A percentile compares a stretch with the other conserved stretches of the same genome.
phyloP scores from a whole-genome alignment of 202 grass and related monocot genomes.

The Schoenoplectus triqueter region DNA sequence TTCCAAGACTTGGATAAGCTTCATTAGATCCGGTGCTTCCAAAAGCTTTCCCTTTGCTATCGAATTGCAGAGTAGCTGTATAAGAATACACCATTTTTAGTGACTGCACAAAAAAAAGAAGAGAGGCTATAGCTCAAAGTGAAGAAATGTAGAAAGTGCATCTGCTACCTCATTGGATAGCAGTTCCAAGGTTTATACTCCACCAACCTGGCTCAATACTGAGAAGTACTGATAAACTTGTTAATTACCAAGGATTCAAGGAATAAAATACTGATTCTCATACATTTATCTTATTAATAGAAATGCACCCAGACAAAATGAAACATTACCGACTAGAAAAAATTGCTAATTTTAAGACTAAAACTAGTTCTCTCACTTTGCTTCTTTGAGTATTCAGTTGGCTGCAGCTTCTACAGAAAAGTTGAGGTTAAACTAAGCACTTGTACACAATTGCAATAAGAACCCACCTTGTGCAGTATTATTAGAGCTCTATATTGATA shows the following conservation, averaged over 20 bases:
- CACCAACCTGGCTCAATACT: slow-evolving; percentile 14
- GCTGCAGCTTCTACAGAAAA: not conserved
- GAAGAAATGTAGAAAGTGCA: not conserved
- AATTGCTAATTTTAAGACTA: not conserved
- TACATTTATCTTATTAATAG: slow-evolving; percentile 19
- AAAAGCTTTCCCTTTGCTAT: slow-evolving; percentile 35
- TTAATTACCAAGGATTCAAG: not conserved
- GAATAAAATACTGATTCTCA: not conserved
- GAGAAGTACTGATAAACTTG: slow-evolving; percentile 4
- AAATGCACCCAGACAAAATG: not conserved
- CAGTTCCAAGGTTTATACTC: not conserved
- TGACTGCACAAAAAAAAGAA: slow-evolving; percentile 18
- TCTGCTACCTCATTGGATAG: not conserved
- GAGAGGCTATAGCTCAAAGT: not conserved
- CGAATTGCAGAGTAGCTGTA: slow-evolving; percentile 60
- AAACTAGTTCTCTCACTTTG: not conserved
- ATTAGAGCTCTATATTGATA: slow-evolving; percentile 55
- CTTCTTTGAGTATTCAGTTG: not conserved
- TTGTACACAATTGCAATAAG: not conserved
- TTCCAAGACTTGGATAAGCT: slow-evolving; percentile 50
- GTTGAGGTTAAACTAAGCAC: not conserved
- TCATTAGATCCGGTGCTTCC: slow-evolving; percentile 50
- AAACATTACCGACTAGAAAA: not conserved
- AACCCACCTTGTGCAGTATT: slow-evolving; percentile 69
- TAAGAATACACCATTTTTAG: slow-evolving; percentile 44